Percentiles rank a stretch among this genome's conserved stretches.
phyloP scores from a whole-genome alignment of 768 basidiomycete genomes.

The Mycena metata region DNA sequence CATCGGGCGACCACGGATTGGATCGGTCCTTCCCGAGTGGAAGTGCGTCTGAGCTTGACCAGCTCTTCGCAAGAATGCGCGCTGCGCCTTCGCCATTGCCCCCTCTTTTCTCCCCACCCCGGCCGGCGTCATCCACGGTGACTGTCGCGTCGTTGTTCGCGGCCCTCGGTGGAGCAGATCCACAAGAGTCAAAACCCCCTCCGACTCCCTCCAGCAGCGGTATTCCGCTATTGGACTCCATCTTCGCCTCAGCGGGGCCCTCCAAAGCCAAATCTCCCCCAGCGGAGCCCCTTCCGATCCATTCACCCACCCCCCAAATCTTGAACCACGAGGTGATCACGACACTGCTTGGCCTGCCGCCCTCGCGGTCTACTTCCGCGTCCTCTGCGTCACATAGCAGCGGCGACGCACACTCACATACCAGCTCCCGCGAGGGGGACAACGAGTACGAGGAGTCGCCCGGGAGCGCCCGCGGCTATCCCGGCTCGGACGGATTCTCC shows the following conservation, averaged over 20 bases:
- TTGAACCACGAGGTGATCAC: slow-evolving; percentile 80
- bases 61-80: slow-evolving; percentile 60
- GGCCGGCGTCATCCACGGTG: slow-evolving; percentile 54
- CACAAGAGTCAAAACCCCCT: slow-evolving; percentile 43
- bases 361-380: slow-evolving; percentile 56
- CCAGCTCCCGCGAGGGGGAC: slow-evolving; percentile 69
- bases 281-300: slow-evolving; percentile 31
- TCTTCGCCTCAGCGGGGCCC: slow-evolving; percentile 76
- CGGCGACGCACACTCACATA: slow-evolving; percentile 53
- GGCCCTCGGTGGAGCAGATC: slow-evolving; percentile 45
- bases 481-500: slow-evolving; percentile 53
- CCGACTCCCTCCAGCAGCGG: slow-evolving; percentile 56
- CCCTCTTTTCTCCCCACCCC: slow-evolving; percentile 30
- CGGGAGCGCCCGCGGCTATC: slow-evolving; percentile 41
- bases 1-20: slow-evolving; percentile 23
- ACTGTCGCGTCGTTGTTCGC: slow-evolving; percentile 66
- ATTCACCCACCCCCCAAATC: slow-evolving; percentile 61
- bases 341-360: slow-evolving; percentile 69
- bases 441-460: slow-evolving; percentile 60
- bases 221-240: slow-evolving; percentile 71
- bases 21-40: slow-evolving; percentile 38
- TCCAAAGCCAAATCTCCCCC: background rate
- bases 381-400: slow-evolving; percentile 51
- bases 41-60: slow-evolving; percentile 59
- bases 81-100: slow-evolving; percentile 40